Base-by-base conservation (phyloP, 2,329 filamentous ascomycete species). In the Metarhizium anisopliae region DNA sequence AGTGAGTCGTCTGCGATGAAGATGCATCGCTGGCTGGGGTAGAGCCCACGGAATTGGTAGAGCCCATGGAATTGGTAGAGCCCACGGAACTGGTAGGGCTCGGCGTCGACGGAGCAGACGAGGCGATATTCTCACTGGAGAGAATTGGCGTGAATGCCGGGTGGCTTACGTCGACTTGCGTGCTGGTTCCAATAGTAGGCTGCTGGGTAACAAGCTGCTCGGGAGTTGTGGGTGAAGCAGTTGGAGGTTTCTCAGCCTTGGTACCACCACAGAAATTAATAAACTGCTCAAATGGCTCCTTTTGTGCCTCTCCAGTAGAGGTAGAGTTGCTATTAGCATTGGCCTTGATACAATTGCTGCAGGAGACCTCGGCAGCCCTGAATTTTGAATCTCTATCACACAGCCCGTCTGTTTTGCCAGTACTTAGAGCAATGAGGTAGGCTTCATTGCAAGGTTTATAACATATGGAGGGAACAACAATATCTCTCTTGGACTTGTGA, bases 381-480 rank as follows among this genome's bases (percentile, higher is more conserved):
- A 83, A 86, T 0, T 66, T 56, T 0, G 79, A 80, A 6, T 52
- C 65, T 0, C 52, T 0, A 0, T 54, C 60, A 63, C 84, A 86
- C 1, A 86, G 74, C 0, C 50, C 60, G 0, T 70, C 58, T 0
- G 64, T 66, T 62, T 82, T 81, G 30, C 84, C 84, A 1, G 70
- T 59, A 0, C 57, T 60, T 55, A 79, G 70, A 0, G 71, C 80
- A 60, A 80, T 77, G 2, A 91, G 47, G 38, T 66, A 72, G 16
- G 74, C 75, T 35, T 74, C 71, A 59, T 84, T 77, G 66, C 85
- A 88, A 0, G 62, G 50, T 4, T 68, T 68, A 59, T 67, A 86
- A 66, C 85, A 88, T 3, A 70, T 49, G 0, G 73, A 54, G 0
- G 82, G 81, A 0, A 70, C 70, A 2, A 60, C 60, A 40, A 60